Evolutionary conservation across 768 basidiomycete species (phyloP).

Genomic region (Cantharellus cinnabarinus): DNA sequence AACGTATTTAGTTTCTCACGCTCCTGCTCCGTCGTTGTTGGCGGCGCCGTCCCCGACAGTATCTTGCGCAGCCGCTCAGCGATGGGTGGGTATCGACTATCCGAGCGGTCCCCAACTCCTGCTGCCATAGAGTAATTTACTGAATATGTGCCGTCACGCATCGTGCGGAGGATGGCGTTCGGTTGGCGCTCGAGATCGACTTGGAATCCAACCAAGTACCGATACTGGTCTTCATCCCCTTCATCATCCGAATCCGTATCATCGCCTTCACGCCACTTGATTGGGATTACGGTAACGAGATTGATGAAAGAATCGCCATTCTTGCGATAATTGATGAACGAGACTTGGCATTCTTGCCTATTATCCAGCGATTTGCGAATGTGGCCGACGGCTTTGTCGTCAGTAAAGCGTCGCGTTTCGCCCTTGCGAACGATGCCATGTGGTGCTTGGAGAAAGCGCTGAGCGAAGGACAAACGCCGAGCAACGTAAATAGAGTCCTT

Average conservation of each 20-base stretch:
- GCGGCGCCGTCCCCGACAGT: not conserved
- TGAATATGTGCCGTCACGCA: conserved; percentile 57
- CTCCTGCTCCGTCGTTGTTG: conserved; percentile 4
- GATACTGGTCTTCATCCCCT: conserved; percentile 43
- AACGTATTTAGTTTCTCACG: conserved; percentile 13
- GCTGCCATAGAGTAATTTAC: conserved; percentile 30
- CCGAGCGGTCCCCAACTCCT: conserved; percentile 1
- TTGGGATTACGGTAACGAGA: conserved; percentile 77
- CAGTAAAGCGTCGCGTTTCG: conserved; percentile 35
- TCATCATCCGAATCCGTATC: conserved; percentile 11
- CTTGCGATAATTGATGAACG: conserved; percentile 74
- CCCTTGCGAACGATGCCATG: conserved; percentile 32
- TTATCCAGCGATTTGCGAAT: conserved; percentile 43
- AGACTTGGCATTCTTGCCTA: conserved; percentile 76
- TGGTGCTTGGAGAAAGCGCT: conserved; percentile 69
- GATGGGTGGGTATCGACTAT: not conserved
- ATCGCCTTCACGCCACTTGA: conserved; percentile 28
- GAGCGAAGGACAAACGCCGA: conserved; percentile 3
- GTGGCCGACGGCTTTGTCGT: conserved; percentile 40
- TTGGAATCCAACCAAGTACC: conserved; percentile 89
- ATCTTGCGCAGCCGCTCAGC: conserved; percentile 5
- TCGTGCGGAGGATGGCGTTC: conserved; percentile 56
- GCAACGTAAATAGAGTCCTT: not conserved
- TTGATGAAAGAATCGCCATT: conserved; percentile 77
- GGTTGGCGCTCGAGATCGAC: conserved; percentile 82